Conservation (phyloP, 163 green algal genomes). For the Chloromonas sp. region DNA sequence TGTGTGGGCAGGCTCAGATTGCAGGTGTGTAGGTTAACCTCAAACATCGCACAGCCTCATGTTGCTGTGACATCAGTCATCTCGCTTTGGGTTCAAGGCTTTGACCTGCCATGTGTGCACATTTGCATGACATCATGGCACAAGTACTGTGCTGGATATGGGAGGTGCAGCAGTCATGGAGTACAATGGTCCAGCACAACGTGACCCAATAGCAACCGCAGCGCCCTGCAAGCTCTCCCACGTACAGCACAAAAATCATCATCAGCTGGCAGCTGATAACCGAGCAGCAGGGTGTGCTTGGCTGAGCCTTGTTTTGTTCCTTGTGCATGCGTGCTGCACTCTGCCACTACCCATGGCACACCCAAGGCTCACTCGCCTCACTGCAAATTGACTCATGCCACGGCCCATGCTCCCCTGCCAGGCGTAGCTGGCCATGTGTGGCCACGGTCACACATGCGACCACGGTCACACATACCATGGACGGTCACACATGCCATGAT, state of each 20-base stretch:
- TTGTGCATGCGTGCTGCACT: background rate
- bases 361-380: background rate
- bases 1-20: slow-evolving; percentile 62
- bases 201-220: too few species aligned
- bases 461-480: background rate
- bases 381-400: too few species aligned
- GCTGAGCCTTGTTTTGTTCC: background rate
- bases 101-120: background rate
- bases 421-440: too few species aligned
- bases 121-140: background rate
- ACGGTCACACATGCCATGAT: slow-evolving; percentile 16
- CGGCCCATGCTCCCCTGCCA: too few species aligned
- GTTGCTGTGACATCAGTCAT: background rate
- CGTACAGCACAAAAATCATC: too few species aligned
- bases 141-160: too few species aligned
- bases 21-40: slow-evolving; percentile 32
- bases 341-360: background rate
- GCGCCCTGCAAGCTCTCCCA: too few species aligned
- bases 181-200: too few species aligned
- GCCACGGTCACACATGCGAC: too few species aligned
- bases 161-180: too few species aligned
- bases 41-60: background rate
- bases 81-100: background rate
- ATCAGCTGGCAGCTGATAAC: background rate
- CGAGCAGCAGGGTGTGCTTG: background rate